Base-by-base conservation (phyloP, 305 asterid genomes). In the Fraxinus velutina region DNA sequence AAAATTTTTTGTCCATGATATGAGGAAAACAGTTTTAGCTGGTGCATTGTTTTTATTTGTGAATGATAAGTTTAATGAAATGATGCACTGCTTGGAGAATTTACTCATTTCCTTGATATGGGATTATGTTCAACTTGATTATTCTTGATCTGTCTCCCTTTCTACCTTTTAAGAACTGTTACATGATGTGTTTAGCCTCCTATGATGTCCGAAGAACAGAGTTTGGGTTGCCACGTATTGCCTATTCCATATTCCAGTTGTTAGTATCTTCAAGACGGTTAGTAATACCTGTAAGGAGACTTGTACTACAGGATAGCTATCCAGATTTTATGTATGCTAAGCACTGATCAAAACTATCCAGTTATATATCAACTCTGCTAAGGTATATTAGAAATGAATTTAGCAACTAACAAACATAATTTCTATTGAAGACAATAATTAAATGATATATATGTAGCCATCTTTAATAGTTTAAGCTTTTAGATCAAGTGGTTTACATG, bases 51-150 rank as follows among this genome's bases (percentile, higher is more conserved):
- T 27, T 57, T 57, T 57, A 57, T 57, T 9, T 66, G 73, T 66
- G n/a, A 33, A 66, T 66, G 36, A 24, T 66, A 66, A 27, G 17
- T 27, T 32, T 66, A 66, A 66, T 27, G 34, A 6, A 62, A 21
- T 22, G 72, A 64, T 64, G 73, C 33, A 27, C 73, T 66, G 73
- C 73, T 24, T 2, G 73, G 73, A 64, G 73, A 64, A 64, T 66
- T 8, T 27, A 22, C 73, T 66, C 36, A 27, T 66, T 66, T 27
- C 36, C 73, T 66, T 66, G 33, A 66, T 24, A 9, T 66, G 73
- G 27, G 73, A 24, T 10, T 64, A 10, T 22, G 73, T 22, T 24
- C 73, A 24, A 64, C 36, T 64, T 27, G 73, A 66, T 27, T 24
- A 64, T 21, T 64, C 73, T 66, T 27, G 32, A 27, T 12, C 17